Percentiles rank a stretch among this genome's conserved stretches.
Evolutionary conservation across 345 rosid genomes (phyloP).

Genomic region (Laguncularia racemosa): DNA sequence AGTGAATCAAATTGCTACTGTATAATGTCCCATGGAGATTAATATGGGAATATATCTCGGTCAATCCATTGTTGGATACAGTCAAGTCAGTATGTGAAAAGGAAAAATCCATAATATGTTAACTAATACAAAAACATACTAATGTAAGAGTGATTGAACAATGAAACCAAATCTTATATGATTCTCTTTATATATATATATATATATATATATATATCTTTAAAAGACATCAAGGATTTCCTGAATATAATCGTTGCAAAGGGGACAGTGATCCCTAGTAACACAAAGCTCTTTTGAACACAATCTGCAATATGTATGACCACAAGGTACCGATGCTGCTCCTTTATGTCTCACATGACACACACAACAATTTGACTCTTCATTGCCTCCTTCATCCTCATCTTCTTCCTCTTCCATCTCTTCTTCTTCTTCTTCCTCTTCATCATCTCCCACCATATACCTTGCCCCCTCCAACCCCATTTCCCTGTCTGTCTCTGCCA

Average conservation of each 20-base stretch:
- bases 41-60: too few relatives aligned
- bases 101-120: too few relatives aligned
- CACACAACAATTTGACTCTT: slow-evolving; percentile 59
- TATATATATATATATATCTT: too few relatives aligned
- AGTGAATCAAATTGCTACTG: too few relatives aligned
- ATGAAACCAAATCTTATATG: neutral
- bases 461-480: slow-evolving; percentile 68
- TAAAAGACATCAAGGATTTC: slow-evolving; percentile 86
- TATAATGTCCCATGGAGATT: too few relatives aligned
- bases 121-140: neutral
- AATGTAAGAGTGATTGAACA: neutral
- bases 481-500: slow-evolving; percentile 75
- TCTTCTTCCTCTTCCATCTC: slow-evolving; percentile 33
- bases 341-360: slow-evolving; percentile 81
- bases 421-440: slow-evolving; percentile 30
- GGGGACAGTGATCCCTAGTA: slow-evolving; percentile 81
- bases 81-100: neutral
- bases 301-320: slow-evolving; percentile 80
- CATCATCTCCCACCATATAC: slow-evolving; percentile 35
- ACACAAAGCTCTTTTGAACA: slow-evolving; percentile 88
- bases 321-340: slow-evolving; percentile 73
- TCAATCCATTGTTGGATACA: neutral
- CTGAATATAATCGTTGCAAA: slow-evolving; percentile 72
- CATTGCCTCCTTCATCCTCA: slow-evolving; percentile 23
- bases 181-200: too few relatives aligned